Evolutionary conservation across 2,329 filamentous ascomycete species (phyloP).

Genomic region (Fusarium floridanum): DNA sequence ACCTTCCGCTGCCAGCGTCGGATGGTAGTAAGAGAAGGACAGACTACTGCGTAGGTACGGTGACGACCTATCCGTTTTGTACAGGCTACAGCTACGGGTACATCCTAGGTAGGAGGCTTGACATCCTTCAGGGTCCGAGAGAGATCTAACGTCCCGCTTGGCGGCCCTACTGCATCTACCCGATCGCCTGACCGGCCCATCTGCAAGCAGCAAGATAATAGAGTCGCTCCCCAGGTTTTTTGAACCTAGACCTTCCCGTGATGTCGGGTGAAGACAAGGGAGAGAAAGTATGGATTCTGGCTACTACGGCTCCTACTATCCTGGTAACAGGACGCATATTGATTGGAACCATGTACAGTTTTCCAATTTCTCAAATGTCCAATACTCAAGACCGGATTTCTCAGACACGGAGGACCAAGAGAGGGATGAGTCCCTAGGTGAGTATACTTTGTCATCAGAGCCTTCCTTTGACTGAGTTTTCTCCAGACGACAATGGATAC

Average conservation of each 20-base stretch:
- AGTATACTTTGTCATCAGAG: slow-evolving; percentile 6
- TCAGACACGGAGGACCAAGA: slow-evolving; percentile 55
- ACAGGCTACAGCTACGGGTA: slow-evolving; percentile 28
- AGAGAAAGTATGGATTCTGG: slow-evolving; percentile 59
- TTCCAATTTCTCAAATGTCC: slow-evolving; percentile 59
- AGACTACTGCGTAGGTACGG: slow-evolving; percentile 12
- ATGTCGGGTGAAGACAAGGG: slow-evolving; percentile 47
- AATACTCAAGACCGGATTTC: slow-evolving; percentile 56
- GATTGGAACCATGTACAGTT: slow-evolving; percentile 56
- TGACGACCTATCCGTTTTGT: slow-evolving; percentile 17
- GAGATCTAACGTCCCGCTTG: slow-evolving; percentile 43
- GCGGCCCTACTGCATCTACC: slow-evolving; percentile 51
- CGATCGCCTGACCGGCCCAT: slow-evolving; percentile 50
- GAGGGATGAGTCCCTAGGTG: slow-evolving; percentile 38
- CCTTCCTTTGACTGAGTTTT: slow-evolving; percentile 1
- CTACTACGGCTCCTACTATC: slow-evolving; percentile 53
- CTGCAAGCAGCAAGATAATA: slow-evolving; percentile 53
- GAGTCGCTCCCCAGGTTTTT: slow-evolving; percentile 48
- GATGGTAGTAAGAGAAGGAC: no score
- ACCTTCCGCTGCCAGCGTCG: no score
- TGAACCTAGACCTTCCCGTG: slow-evolving; percentile 38
- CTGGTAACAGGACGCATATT: slow-evolving; percentile 55
- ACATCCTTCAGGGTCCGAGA: slow-evolving; percentile 36
- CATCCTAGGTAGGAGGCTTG: slow-evolving; percentile 39
- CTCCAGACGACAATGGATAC: slow-evolving; percentile 27